Evolutionary conservation across 768 basidiomycete genomes (phyloP), one percentile per base, ranked within the genome.

Genomic region (Leccinum longicurvipes): DNA sequence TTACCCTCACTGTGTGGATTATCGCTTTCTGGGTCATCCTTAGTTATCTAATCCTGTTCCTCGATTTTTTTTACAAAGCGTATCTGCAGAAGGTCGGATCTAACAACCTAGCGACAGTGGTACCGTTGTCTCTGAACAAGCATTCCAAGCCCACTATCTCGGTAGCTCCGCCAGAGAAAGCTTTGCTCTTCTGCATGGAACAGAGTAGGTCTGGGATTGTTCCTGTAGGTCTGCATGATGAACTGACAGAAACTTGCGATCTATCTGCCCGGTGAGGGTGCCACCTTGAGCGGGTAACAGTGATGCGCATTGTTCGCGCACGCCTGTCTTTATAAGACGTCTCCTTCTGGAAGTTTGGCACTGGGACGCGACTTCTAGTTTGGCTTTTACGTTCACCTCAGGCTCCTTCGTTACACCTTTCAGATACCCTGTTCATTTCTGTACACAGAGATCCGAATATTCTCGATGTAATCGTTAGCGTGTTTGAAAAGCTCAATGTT

Each of bases 11-110:
- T 3, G 60, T 58, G 7, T 58, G 54, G 21, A 47, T 62, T 36
- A 28, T 60, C 10, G 60, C 58, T 1, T 36, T 2, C 5, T 45
- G 50, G 2, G 52, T 65, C 50, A 45, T 65, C 45, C 41, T 49
- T 47, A 65, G 63, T 21, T 65, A 65, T 49, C 51, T 65, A 0
- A 21, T 62, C 17, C 36, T 65, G 34, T 65, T 65, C 60, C 23
- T 65, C 46, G 51, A 65, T n/a, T 65, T 65, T 39, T 65, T 65
- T 50, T 36, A 51, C 6, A n/a, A 60, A 47, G 65, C 64, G 3
- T 65, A 65, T 46, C 10, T 47, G 2, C 44, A 54, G 24, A 58
- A 56, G 21, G n/a, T 51, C 2, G 44, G 53, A 4, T 34, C 62
- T 9, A 36, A 52, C 14, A 29, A 15, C 21, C 24, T 25, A 8